Base-by-base conservation (phyloP, 2,329 filamentous ascomycete genomes). In the Pyrenophora teres region DNA sequence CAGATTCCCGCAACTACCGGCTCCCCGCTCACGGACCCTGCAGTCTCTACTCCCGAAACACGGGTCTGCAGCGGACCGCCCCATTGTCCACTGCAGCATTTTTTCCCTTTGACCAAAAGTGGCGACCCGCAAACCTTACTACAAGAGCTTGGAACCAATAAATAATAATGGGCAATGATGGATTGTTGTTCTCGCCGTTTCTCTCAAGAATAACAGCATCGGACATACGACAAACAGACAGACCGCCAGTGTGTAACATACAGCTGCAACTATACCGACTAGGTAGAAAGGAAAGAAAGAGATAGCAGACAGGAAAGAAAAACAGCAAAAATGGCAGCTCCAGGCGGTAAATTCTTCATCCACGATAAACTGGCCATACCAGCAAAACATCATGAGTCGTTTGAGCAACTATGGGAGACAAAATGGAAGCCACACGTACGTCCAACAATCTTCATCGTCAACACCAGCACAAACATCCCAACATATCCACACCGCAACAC, bases 351-450 rank as follows among this genome's bases (percentile, higher is more conserved):
- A 44, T 80, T 72, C 65, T 78, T 78, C 62, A 77, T 81, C n/a
- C 74, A 80, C 51, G 72, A 78, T 12, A 76, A 77, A 35, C 56
- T 81, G 25, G 64, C 69, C 23, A 72, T 64, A 16, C 68, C 68
- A 10, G 78, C 78, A 4, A 56, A 67, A 25, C 78, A 80, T 56
- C 78, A 81, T 57, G 76, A 79, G 56, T 76, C 69, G 51, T 80
- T 73, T 57, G 64, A 75, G 54, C 69, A 77, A 58, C 65, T 80
- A 23, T 92, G 89, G 88, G 86, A 89, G 74, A 88, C 85, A 6
- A 90, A 89, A 73, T 92, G 88, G 88, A 86, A 86, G 72, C 77
- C 81, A 60, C 85, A 85, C 4, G 85, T 87, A 74, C 50, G 81
- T 64, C 18, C 9, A 39, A 16, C 23, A 36, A 33, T 8, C 12